Conservation (phyloP, 2,329 filamentous ascomycete genomes). For the Cladophialophora yegresii region DNA sequence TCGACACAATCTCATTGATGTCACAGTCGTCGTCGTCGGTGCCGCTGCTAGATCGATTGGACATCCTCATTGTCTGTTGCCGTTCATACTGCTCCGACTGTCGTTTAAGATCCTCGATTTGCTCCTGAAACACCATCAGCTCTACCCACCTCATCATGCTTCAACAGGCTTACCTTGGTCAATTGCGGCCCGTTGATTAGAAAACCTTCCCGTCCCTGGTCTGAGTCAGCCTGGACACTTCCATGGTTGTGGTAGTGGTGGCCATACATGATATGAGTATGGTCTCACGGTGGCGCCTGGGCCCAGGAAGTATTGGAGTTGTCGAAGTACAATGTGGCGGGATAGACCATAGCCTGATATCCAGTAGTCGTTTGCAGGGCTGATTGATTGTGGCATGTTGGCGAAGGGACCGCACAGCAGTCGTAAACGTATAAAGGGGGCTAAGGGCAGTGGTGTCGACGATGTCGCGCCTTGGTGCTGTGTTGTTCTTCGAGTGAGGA, state of each 20-base stretch:
- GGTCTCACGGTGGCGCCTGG: constrained; percentile 51
- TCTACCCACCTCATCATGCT: neutral
- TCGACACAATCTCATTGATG: constrained; percentile 35
- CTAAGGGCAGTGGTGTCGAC: neutral
- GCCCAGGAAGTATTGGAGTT: constrained; percentile 53
- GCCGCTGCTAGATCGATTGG: constrained; percentile 21
- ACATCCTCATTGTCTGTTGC: constrained; percentile 51
- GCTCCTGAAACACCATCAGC: constrained; percentile 42
- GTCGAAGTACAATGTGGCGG: constrained; percentile 52
- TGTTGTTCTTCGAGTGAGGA: neutral
- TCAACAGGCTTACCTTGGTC: constrained; percentile 45
- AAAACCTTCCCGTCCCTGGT: constrained; percentile 53
- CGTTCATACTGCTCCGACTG: constrained; percentile 53
- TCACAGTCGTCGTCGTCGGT: constrained; percentile 30
- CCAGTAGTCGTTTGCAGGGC: constrained; percentile 48
- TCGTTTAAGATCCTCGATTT: constrained; percentile 53
- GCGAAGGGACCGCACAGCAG: constrained; percentile 2
- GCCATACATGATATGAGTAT: constrained; percentile 51
- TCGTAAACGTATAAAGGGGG: constrained; percentile 15
- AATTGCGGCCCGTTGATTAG: constrained; percentile 50
- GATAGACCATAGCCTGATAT: constrained; percentile 53
- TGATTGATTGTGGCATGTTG: constrained; percentile 26
- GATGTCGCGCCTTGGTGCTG: neutral
- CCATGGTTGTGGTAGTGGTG: constrained; percentile 20
- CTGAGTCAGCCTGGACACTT: constrained; percentile 17